phyloP scores from a whole-genome alignment of 305 asterid genomes.

The Solanum hybrid region DNA sequence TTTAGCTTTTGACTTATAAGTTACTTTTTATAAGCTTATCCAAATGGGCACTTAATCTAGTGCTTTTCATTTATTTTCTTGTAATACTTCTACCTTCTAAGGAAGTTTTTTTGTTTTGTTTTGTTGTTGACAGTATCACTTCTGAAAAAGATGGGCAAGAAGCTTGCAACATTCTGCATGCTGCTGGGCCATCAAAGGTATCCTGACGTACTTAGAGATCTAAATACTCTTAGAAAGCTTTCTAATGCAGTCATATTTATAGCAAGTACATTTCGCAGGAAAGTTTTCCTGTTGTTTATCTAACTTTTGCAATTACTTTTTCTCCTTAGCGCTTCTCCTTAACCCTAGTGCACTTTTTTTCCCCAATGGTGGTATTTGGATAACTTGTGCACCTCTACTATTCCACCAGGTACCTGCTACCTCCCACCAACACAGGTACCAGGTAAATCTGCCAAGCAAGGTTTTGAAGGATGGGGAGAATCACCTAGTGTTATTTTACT shows the following conservation, averaged over 20 bases:
- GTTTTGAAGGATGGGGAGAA: not conserved
- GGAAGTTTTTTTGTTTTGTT: not conserved
- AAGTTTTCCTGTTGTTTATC: not conserved
- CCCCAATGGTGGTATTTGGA: not conserved
- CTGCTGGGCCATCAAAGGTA: constrained; percentile 97
- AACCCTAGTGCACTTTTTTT: not conserved
- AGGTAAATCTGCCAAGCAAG: not conserved
- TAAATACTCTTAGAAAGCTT: not conserved
- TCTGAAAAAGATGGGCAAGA: constrained; percentile 91
- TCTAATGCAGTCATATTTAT: not conserved
- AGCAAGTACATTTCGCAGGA: not conserved
- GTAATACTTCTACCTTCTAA: constrained; percentile 5
- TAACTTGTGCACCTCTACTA: not conserved
- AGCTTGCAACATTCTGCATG: constrained; percentile 86
- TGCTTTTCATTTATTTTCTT: not conserved
- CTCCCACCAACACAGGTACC: not conserved
- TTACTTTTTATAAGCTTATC: not conserved
- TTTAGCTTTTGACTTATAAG: not conserved
- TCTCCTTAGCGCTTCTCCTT: not conserved
- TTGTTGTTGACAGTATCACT: constrained; percentile 37
- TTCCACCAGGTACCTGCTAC: not conserved
- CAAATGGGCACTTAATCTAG: not conserved
- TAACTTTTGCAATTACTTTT: not conserved
- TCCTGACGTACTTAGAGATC: constrained; percentile 11
- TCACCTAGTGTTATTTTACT: not conserved